Conservation (phyloP, 2,329 filamentous ascomycete species). For the Fusarium zealandicum region DNA sequence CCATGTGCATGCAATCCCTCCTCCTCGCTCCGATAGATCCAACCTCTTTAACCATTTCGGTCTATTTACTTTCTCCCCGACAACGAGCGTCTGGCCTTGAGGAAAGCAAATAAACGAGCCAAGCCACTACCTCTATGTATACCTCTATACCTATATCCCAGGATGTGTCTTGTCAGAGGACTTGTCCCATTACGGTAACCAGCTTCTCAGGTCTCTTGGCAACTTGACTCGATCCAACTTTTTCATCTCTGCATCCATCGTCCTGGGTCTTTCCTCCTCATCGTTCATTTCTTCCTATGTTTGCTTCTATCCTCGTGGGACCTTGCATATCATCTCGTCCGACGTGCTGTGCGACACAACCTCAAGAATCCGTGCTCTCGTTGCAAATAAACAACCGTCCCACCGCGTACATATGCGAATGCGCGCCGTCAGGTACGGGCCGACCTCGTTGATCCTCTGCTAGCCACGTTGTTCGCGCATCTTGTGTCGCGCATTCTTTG, state of each 20-base stretch:
- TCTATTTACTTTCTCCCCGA: constrained; percentile 30
- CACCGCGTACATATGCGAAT: constrained; percentile 27
- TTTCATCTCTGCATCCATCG: background rate
- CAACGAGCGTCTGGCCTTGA: background rate
- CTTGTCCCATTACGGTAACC: constrained; percentile 27
- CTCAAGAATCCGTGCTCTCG: background rate
- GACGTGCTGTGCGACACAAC: constrained; percentile 14
- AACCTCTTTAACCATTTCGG: constrained; percentile 10
- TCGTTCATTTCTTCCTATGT: constrained; percentile 9
- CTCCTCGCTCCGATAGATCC: background rate
- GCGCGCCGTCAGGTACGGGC: constrained; percentile 31
- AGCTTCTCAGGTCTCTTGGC: constrained; percentile 15
- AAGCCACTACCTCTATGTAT: too few species aligned
- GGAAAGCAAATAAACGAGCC: too few species aligned
- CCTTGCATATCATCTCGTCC: constrained; percentile 24
- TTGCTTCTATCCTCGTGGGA: constrained; percentile 26
- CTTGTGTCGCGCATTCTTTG: background rate
- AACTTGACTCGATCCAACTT: constrained; percentile 19
- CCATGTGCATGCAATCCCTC: too few species aligned
- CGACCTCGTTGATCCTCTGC: constrained; percentile 12
- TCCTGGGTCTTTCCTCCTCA: background rate
- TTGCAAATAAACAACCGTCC: constrained; percentile 4
- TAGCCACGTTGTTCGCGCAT: constrained; percentile 5
- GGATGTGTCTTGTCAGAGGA: background rate
- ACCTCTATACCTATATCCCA: too few species aligned